Percentiles rank a stretch among this genome's conserved stretches.
Conservation (phyloP, 176 grass and related monocot genomes). For the Carex kokanica region DNA sequence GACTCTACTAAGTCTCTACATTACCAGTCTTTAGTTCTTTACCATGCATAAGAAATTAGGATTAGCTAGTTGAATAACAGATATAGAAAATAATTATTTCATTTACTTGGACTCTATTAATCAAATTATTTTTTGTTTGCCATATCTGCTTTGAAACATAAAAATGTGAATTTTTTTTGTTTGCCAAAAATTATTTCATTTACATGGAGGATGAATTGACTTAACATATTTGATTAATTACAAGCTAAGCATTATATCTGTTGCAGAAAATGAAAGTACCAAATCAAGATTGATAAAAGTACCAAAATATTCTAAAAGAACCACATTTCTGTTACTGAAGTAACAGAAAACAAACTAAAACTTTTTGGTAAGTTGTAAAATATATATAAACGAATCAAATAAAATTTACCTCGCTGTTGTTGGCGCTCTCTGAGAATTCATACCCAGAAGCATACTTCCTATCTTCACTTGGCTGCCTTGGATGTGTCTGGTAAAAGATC, state of each 20-base stretch:
- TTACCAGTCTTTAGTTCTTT: too few species aligned
- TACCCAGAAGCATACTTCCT: background rate
- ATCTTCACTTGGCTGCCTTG: conserved; percentile 51
- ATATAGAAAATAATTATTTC: background rate
- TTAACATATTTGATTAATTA: background rate
- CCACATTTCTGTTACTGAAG: background rate
- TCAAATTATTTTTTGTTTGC: background rate
- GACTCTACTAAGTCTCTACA: too few species aligned
- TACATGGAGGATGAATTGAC: too few species aligned
- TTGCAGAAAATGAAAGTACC: background rate
- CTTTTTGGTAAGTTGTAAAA: background rate
- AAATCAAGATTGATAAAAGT: background rate
- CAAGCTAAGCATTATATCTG: background rate
- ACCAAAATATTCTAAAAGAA: background rate
- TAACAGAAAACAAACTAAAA: background rate
- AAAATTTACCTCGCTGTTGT: conserved; percentile 2
- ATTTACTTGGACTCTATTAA: conserved; percentile 3
- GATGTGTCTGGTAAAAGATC: conserved; percentile 97
- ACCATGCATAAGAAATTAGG: too few species aligned
- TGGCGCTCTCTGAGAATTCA: conserved; percentile 6
- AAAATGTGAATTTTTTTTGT: background rate
- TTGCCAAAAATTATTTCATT: too few species aligned
- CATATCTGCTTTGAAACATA: background rate
- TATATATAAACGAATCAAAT: background rate
- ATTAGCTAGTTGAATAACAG: too few species aligned